A percentile compares a stretch with the other conserved stretches of the same genome.
Conservation (phyloP, 2,329 filamentous ascomycete species). For the Xylaria sp. region DNA sequence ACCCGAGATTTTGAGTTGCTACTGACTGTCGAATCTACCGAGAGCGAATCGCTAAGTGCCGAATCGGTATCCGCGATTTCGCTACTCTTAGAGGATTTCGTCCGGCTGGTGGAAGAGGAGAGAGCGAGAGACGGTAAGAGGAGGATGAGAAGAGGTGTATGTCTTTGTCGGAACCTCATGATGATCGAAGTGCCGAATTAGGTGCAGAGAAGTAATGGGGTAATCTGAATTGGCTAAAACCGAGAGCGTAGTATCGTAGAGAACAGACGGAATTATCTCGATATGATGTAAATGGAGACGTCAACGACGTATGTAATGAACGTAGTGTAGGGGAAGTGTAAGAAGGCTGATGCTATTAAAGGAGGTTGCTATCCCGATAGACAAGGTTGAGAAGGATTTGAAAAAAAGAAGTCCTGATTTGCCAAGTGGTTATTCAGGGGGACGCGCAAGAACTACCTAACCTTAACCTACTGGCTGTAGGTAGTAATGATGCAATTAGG, state of each 20-base stretch:
- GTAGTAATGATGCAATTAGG: constrained; percentile 14
- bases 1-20: constrained; percentile 52
- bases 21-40: constrained; percentile 50
- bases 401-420: neutral
- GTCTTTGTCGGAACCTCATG: constrained; percentile 48
- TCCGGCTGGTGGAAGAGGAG: constrained; percentile 40
- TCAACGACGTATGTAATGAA: constrained; percentile 25
- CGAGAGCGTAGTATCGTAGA: neutral
- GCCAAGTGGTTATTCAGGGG: neutral
- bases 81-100: constrained; percentile 38
- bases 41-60: constrained; percentile 32
- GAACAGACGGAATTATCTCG: neutral
- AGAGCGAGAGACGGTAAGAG: constrained; percentile 47
- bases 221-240: constrained; percentile 26
- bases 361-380: neutral
- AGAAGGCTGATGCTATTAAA: constrained; percentile 14
- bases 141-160: constrained; percentile 46
- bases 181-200: constrained; percentile 30
- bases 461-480: neutral
- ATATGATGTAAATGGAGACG: constrained; percentile 9
- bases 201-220: constrained; percentile 7
- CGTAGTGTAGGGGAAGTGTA: constrained; percentile 13
- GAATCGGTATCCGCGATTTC: constrained; percentile 29
- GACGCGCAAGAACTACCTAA: constrained; percentile 2
- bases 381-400: neutral